phyloP scores from a whole-genome alignment of 768 basidiomycete genomes.

The Mycena sanguinolenta region DNA sequence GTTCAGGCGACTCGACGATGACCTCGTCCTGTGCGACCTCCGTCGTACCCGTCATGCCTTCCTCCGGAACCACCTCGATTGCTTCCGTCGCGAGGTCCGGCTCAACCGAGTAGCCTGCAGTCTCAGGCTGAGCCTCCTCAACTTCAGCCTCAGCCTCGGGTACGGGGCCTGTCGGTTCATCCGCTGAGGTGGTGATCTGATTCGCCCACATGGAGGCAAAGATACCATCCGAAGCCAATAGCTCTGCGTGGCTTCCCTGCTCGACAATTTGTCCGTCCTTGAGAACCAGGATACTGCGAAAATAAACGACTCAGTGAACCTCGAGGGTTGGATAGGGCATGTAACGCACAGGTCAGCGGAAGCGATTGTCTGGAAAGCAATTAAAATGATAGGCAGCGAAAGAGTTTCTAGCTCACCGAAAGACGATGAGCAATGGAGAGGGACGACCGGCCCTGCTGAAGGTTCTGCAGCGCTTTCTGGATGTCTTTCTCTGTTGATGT shows the following conservation, averaged over 20 bases:
- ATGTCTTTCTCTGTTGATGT: slow-evolving; percentile 93
- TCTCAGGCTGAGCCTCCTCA: slow-evolving; percentile 52
- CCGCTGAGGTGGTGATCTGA: slow-evolving; percentile 78
- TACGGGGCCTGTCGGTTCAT: slow-evolving; percentile 48
- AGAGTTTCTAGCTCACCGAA: slow-evolving; percentile 60
- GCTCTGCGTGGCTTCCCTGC: slow-evolving; percentile 82
- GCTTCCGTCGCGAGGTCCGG: slow-evolving; percentile 35
- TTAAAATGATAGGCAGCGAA: slow-evolving; percentile 32
- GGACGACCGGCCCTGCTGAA: slow-evolving; percentile 80
- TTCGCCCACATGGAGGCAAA: slow-evolving; percentile 94
- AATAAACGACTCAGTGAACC: slow-evolving; percentile 25
- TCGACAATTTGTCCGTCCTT: slow-evolving; percentile 92
- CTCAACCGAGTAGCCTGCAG: slow-evolving; percentile 62
- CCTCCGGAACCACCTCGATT: slow-evolving; percentile 14
- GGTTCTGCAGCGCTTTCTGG: slow-evolving; percentile 86
- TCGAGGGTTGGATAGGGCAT: neutral
- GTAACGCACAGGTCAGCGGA: slow-evolving; percentile 68
- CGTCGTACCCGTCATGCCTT: neutral
- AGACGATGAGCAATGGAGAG: slow-evolving; percentile 86
- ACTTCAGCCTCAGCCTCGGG: slow-evolving; percentile 46
- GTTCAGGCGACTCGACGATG: slow-evolving; percentile 5
- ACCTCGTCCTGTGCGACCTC: slow-evolving; percentile 22
- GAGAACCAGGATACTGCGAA: slow-evolving; percentile 85
- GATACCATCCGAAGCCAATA: slow-evolving; percentile 76
- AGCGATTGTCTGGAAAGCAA: slow-evolving; percentile 61